These are phyloP conservation scores for Penicilliopsis zonata DNA, from an alignment of 495 filamentous ascomycete genomes.

Conservation along the genomic window DNA sequence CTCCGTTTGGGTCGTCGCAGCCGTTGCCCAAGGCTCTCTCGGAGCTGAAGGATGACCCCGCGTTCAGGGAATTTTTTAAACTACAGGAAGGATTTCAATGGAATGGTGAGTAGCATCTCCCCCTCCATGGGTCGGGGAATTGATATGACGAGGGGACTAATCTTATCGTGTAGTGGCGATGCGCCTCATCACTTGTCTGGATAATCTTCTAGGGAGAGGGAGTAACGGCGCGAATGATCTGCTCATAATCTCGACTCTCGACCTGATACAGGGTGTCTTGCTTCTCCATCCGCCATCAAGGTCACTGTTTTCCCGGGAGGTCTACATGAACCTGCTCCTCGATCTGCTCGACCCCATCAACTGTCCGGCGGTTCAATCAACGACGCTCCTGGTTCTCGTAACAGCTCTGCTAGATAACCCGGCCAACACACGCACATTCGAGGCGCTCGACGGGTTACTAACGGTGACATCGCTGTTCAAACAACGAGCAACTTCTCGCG, in stretches of 20 bases:
- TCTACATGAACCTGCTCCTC: conserved; percentile 92
- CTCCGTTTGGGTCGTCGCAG: conserved; percentile 21
- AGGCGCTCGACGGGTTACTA: conserved; percentile 81
- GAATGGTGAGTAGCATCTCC: conserved; percentile 51
- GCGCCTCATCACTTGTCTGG: conserved; percentile 75
- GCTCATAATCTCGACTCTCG: conserved; percentile 76
- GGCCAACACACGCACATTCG: conserved; percentile 79
- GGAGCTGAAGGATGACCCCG: conserved; percentile 69
- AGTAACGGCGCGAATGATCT: conserved; percentile 76
- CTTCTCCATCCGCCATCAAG: conserved; percentile 91
- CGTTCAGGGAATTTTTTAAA: conserved; percentile 93
- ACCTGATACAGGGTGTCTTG: conserved; percentile 80
- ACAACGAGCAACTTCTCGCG: conserved; percentile 61
- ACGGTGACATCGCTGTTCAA: conserved; percentile 94
- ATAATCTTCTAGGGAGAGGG: conserved; percentile 71
- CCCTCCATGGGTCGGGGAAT: background rate
- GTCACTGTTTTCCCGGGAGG: conserved; percentile 72
- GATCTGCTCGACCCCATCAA: conserved; percentile 92
- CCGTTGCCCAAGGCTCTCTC: conserved; percentile 51
- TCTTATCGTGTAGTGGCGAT: conserved; percentile 48
- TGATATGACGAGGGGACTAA: background rate
- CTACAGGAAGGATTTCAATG: conserved; percentile 95
- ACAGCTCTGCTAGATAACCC: conserved; percentile 76
- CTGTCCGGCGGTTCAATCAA: conserved; percentile 80
- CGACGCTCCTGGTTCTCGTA: conserved; percentile 80